Conservation (phyloP, 2,329 filamentous ascomycete genomes). For the Sporothrix pallida region DNA sequence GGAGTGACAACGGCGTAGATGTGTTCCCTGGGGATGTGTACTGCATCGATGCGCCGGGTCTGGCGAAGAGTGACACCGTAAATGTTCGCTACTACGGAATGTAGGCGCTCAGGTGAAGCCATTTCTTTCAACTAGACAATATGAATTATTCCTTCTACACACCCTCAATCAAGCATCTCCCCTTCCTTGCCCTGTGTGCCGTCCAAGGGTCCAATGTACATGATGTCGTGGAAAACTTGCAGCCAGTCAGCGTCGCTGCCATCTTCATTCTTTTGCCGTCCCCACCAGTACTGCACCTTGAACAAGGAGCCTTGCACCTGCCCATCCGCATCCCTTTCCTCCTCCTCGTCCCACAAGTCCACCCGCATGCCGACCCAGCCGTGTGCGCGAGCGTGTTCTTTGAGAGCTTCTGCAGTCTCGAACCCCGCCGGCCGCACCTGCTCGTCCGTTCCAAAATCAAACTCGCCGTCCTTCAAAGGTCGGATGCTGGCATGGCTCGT, state of each 20-base stretch:
- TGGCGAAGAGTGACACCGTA: not conserved
- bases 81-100: not conserved
- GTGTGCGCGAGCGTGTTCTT: slow-evolving; percentile 35
- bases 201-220: slow-evolving; percentile 42
- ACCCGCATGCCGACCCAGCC: slow-evolving; percentile 43
- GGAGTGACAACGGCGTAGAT: slow-evolving; percentile 70
- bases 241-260: slow-evolving; percentile 28
- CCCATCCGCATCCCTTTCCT: not conserved
- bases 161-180: not conserved
- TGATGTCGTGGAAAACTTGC: slow-evolving; percentile 43
- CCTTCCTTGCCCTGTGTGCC: slow-evolving; percentile 39
- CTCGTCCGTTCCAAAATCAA: not conserved
- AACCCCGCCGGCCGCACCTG: not conserved
- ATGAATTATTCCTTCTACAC: too few species aligned
- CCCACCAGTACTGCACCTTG: slow-evolving; percentile 45
- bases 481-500: slow-evolving; percentile 8
- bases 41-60: slow-evolving; percentile 30
- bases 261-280: not conserved
- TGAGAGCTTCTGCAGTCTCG: not conserved
- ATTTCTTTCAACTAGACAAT: too few species aligned
- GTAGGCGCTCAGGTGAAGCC: too few species aligned
- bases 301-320: slow-evolving; percentile 36
- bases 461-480: not conserved
- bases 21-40: slow-evolving; percentile 66
- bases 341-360: slow-evolving; percentile 41